Base-by-base conservation (phyloP, 352 stramenopile genomes). In the Globisporangium paroecandrum region DNA sequence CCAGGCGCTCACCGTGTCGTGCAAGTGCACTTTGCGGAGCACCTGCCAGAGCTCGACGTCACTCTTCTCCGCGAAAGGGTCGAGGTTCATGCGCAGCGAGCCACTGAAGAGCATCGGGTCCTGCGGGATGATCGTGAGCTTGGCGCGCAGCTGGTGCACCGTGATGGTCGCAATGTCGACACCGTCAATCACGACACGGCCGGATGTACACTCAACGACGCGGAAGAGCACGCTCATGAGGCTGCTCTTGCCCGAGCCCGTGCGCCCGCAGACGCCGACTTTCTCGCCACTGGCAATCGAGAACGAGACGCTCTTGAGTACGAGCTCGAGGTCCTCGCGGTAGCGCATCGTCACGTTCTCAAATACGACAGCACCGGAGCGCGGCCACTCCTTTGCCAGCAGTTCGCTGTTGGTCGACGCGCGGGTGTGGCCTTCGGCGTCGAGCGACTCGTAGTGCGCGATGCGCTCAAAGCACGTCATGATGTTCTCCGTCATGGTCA, bases 41-140 rank as follows among this genome's bases (percentile, higher is more conserved):
- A 77, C 76, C 6, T 43, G 20, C 70, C 70, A 84, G 9, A 84
- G 32, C 36, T 69, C 63, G 1, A 75, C 76, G 61, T 96, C 89
- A 20, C 62, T 75, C 69, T 87, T 86, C 58, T 89, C 62, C n/a
- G 72, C 57, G 64, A 94, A 97, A 13, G 94, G 94, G 70, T 98
- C 93, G 4, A 98, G 69, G 72, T 98, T 98, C 36, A 78, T 82
- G 25, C 90, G 81, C 32, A 98, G 74, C 36, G 82, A 91, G 15
- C 93, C 94, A 36, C 76, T 87, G 69, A 98, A 98, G 34, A 98
- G 70, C 18, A 98, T 85, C 27, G 94, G 93, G 64, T 98, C 90
- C 58, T 82, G 76, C 15, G 95, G 95, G 55, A 99, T 85, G 67
- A 85, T 85, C 15, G 77, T 77, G 29, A 85, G 71, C 49, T 70